Evolutionary conservation across 2,329 filamentous ascomycete species (phyloP).

Genomic region (Penicillium sp.): DNA sequence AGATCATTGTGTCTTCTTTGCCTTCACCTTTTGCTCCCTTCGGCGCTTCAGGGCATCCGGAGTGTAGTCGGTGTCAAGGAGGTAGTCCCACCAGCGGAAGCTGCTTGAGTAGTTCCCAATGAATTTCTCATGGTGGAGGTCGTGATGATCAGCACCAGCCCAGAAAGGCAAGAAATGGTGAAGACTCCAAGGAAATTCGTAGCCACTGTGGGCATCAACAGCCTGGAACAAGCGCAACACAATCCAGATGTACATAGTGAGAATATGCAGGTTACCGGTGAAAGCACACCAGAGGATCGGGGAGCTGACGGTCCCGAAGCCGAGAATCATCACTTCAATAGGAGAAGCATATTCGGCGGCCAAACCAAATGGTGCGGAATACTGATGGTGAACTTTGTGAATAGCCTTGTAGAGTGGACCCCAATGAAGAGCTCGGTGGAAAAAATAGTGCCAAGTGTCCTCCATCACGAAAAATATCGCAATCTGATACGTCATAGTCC

Average conservation of each 20-base stretch:
- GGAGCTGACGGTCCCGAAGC: slow-evolving; percentile 76
- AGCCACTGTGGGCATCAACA: slow-evolving; percentile 95
- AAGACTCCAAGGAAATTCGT: slow-evolving; percentile 97
- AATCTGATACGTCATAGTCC: slow-evolving; percentile 89
- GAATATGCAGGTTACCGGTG: slow-evolving; percentile 83
- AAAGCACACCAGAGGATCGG: slow-evolving; percentile 81
- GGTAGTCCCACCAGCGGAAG: slow-evolving; percentile 99
- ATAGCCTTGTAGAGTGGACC: slow-evolving; percentile 93
- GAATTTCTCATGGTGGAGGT: slow-evolving; percentile 96
- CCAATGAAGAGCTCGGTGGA: slow-evolving; percentile 88
- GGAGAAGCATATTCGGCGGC: slow-evolving; percentile 97
- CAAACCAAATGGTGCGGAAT: slow-evolving; percentile 93
- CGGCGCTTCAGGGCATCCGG: slow-evolving; percentile 81
- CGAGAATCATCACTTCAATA: slow-evolving; percentile 93
- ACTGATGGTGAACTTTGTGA: slow-evolving; percentile 99
- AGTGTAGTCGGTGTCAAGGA: slow-evolving; percentile 89
- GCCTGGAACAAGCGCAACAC: slow-evolving; percentile 90
- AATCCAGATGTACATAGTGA: slow-evolving; percentile 99
- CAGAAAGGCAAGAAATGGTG: slow-evolving; percentile 96
- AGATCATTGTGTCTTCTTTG: background rate
- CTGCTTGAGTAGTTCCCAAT: slow-evolving; percentile 97
- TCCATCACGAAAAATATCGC: slow-evolving; percentile 92
- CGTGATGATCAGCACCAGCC: slow-evolving; percentile 95
- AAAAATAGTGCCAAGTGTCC: slow-evolving; percentile 98
- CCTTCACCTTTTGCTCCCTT: slow-evolving; percentile 55